phyloP scores from a whole-genome alignment of 1,139 yeast genomes.

The Zygoascus meyerae region DNA sequence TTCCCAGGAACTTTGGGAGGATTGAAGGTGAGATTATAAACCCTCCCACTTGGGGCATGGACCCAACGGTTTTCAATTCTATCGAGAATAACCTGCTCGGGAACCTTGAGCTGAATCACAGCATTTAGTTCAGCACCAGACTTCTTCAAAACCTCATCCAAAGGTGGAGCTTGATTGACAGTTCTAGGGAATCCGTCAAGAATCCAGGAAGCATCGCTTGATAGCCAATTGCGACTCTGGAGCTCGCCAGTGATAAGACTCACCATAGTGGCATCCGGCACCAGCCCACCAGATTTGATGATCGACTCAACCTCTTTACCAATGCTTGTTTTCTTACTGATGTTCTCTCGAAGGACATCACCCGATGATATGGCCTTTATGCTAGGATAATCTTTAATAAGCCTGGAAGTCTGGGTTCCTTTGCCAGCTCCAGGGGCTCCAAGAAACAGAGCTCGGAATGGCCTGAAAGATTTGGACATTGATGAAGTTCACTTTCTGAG shows the following conservation, averaged over 20 bases:
- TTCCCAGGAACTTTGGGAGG: constrained; percentile 78
- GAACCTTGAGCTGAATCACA: constrained; percentile 81
- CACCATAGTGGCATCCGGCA: constrained; percentile 70
- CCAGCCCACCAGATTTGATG: constrained; percentile 58
- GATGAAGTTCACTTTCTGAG: too few relatives aligned
- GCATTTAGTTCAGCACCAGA: constrained; percentile 48
- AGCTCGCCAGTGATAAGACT: constrained; percentile 51
- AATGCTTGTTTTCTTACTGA: constrained; percentile 47
- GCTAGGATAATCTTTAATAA: constrained; percentile 49
- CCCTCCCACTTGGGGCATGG: constrained; percentile 77
- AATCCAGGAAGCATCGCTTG: constrained; percentile 52
- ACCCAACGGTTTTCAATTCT: constrained; percentile 84
- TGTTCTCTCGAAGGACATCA: constrained; percentile 68
- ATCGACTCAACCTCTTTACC: constrained; percentile 55
- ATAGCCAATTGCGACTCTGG: constrained; percentile 42
- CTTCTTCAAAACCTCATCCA: constrained; percentile 44
- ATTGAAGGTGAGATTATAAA: constrained; percentile 77
- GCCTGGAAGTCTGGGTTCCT: constrained; percentile 74
- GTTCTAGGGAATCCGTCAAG: constrained; percentile 93
- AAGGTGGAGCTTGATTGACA: constrained; percentile 55
- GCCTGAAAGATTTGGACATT: constrained; percentile 25
- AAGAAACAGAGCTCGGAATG: constrained; percentile 62
- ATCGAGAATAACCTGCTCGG: constrained; percentile 67
- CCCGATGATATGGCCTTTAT: constrained; percentile 69
- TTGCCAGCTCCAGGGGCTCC: constrained; percentile 97